A percentile compares a stretch with the other conserved stretches of the same genome.
Conservation (phyloP, 2,329 filamentous ascomycete species). For the Sporothrix luriei region DNA sequence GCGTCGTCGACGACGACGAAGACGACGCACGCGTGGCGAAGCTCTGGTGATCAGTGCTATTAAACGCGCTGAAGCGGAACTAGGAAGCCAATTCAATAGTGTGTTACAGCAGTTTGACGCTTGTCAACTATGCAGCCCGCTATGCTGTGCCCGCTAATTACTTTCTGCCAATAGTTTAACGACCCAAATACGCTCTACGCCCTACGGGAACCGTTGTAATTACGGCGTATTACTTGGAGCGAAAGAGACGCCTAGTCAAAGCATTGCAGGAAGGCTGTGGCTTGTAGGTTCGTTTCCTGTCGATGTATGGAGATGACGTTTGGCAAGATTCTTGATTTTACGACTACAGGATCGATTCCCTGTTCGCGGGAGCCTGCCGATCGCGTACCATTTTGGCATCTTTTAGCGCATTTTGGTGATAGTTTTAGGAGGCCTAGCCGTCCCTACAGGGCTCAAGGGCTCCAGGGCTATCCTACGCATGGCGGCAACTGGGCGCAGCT, state of each 20-base stretch:
- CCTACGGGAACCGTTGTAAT: no score
- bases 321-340: neutral
- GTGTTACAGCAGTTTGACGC: slow-evolving; percentile 8
- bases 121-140: neutral
- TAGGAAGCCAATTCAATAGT: neutral
- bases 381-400: neutral
- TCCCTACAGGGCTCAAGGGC: neutral
- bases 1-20: slow-evolving; percentile 19
- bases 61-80: neutral
- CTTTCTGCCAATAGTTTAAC: slow-evolving; percentile 15
- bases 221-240: no score
- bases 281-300: neutral
- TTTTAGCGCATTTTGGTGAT: neutral
- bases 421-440: neutral
- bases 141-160: neutral
- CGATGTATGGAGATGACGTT: neutral
- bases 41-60: slow-evolving; percentile 14
- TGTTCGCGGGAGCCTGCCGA: neutral
- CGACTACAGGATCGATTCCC: neutral
- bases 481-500: neutral
- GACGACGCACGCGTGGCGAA: slow-evolving; percentile 17
- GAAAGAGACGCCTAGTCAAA: neutral
- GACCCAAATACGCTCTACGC: neutral
- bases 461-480: neutral
- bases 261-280: neutral